phyloP scores from a whole-genome alignment of 768 basidiomycete genomes.

The Podaxis pistillaris region DNA sequence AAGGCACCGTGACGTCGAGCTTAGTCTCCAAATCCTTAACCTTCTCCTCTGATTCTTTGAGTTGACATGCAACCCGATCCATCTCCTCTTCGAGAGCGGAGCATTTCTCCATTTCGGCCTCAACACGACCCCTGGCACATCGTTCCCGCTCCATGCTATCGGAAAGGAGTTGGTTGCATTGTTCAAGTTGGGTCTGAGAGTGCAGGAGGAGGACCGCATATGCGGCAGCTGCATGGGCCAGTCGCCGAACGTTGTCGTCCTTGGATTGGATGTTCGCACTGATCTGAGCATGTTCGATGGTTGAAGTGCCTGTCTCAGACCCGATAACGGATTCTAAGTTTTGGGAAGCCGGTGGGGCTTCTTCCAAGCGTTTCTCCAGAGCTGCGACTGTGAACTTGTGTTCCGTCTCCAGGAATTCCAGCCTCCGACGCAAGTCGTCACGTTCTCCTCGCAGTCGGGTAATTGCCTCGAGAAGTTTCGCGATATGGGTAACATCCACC shows the following conservation, averaged over 20 bases:
- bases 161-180: not conserved
- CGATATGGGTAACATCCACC: slow-evolving; percentile 40
- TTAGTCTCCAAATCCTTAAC: slow-evolving; percentile 31
- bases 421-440: slow-evolving; percentile 56
- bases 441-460: slow-evolving; percentile 69
- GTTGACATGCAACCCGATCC: slow-evolving; percentile 18
- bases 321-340: slow-evolving; percentile 22
- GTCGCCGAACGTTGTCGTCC: slow-evolving; percentile 28
- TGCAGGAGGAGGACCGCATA: not conserved
- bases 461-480: slow-evolving; percentile 58
- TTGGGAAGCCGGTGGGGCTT: slow-evolving; percentile 21
- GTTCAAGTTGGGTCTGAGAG: slow-evolving; percentile 3
- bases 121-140: not conserved
- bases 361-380: slow-evolving; percentile 45
- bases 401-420: slow-evolving; percentile 70
- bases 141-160: slow-evolving; percentile 7
- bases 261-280: slow-evolving; percentile 22
- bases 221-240: slow-evolving; percentile 26
- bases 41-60: slow-evolving; percentile 22
- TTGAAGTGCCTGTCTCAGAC: slow-evolving; percentile 29
- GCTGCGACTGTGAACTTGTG: slow-evolving; percentile 62
- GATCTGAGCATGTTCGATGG: slow-evolving; percentile 22
- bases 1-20: slow-evolving; percentile 30
- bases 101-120: not conserved
- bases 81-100: slow-evolving; percentile 13